Percentiles rank a stretch among this genome's conserved stretches.
Conservation (phyloP, 2,329 filamentous ascomycete genomes). For the Fusarium sp. region DNA sequence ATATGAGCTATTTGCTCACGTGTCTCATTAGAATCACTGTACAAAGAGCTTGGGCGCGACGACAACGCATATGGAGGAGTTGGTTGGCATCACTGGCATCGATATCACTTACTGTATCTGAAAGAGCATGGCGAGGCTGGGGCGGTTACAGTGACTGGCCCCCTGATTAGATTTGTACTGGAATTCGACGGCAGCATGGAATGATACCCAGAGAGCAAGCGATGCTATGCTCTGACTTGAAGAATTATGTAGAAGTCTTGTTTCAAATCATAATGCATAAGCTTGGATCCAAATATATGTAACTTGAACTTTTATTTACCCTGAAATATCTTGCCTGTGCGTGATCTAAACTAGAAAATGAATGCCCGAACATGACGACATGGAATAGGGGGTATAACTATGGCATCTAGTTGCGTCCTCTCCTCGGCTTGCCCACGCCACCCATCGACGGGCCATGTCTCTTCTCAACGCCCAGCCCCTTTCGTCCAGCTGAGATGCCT, state of each 20-base stretch:
- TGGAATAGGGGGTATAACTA: constrained; percentile 45
- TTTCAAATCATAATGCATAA: background rate
- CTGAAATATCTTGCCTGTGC: constrained; percentile 19
- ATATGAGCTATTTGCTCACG: background rate
- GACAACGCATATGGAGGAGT: constrained; percentile 20
- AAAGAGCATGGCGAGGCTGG: constrained; percentile 16
- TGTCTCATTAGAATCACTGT: constrained; percentile 4
- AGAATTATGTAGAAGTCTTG: background rate
- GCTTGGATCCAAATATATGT: background rate
- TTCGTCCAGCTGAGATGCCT: constrained; percentile 59
- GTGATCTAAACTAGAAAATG: constrained; percentile 38
- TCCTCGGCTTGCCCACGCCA: constrained; percentile 57
- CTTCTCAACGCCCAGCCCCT: constrained; percentile 64
- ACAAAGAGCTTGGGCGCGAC: background rate
- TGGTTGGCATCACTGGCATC: constrained; percentile 23
- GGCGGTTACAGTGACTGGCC: background rate
- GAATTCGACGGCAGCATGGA: constrained; percentile 21
- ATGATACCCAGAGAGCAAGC: constrained; percentile 41
- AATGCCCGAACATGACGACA: constrained; percentile 40
- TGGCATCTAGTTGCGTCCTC: constrained; percentile 48
- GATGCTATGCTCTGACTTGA: constrained; percentile 15
- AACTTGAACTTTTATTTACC: constrained; percentile 35
- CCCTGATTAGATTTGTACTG: constrained; percentile 9
- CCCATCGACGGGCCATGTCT: constrained; percentile 53
- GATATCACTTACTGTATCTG: constrained; percentile 2